phyloP scores from a whole-genome alignment of 208 protist genomes.

The Trypanosoma boissoni region DNA sequence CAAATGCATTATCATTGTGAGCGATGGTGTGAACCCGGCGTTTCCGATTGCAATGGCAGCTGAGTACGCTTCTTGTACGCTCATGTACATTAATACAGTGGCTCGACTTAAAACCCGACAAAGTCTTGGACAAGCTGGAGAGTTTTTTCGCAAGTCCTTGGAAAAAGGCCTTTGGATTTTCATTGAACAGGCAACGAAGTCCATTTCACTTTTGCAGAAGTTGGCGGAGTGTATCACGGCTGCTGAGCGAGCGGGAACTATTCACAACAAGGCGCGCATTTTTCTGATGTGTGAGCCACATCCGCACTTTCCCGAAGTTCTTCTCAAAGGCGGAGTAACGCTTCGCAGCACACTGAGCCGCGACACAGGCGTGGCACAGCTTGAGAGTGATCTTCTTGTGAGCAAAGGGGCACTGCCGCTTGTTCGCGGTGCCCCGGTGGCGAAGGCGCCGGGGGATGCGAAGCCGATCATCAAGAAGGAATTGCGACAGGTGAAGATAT shows the following conservation, averaged over 20 bases:
- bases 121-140: slow-evolving; percentile 66
- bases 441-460: not conserved
- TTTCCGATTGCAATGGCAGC: slow-evolving; percentile 75
- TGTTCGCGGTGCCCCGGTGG: slow-evolving; percentile 2
- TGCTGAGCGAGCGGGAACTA: slow-evolving; percentile 35
- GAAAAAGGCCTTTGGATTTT: slow-evolving; percentile 89
- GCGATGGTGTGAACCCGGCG: slow-evolving; percentile 79
- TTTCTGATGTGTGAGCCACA: slow-evolving; percentile 91
- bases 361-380: slow-evolving; percentile 53
- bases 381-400: slow-evolving; percentile 63
- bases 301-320: slow-evolving; percentile 81
- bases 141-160: slow-evolving; percentile 69
- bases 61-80: slow-evolving; percentile 49
- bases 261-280: slow-evolving; percentile 61
- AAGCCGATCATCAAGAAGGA: slow-evolving; percentile 47
- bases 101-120: slow-evolving; percentile 85
- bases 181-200: slow-evolving; percentile 89
- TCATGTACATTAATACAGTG: slow-evolving; percentile 90
- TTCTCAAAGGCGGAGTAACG: slow-evolving; percentile 74
- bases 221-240: slow-evolving; percentile 73
- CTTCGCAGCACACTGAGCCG: slow-evolving; percentile 72
- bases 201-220: slow-evolving; percentile 80
- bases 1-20: slow-evolving; percentile 83
- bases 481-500: slow-evolving; percentile 79
- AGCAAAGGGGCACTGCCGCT: slow-evolving; percentile 29